phyloP scores from a whole-genome alignment of 73 alveolate species.

The Strombidium stylifer region DNA sequence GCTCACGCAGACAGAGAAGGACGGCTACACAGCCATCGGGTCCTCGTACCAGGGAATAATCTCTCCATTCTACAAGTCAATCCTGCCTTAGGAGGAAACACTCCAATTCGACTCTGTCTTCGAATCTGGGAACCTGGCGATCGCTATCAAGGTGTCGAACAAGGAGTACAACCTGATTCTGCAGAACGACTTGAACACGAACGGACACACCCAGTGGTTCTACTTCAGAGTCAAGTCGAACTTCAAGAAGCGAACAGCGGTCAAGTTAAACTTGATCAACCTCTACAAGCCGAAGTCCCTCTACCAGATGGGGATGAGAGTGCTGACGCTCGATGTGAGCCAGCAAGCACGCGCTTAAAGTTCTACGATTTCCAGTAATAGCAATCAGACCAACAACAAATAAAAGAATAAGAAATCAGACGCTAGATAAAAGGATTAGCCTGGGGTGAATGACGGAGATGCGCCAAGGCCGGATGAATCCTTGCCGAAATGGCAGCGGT shows the following conservation, averaged over 20 bases:
- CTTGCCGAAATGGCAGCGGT: constrained; percentile 7
- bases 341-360: too few relatives aligned
- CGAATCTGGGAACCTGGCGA: constrained; percentile 66
- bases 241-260: constrained; percentile 7
- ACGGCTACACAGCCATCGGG: too few relatives aligned
- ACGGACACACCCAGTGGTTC: constrained; percentile 80
- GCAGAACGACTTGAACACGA: constrained; percentile 59
- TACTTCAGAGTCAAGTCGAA: constrained; percentile 66
- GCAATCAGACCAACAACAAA: too few relatives aligned
- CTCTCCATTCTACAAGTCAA: too few relatives aligned
- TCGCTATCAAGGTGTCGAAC: constrained; percentile 48
- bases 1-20: too few relatives aligned
- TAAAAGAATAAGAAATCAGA: too few relatives aligned
- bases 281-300: constrained; percentile 25
- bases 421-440: too few relatives aligned
- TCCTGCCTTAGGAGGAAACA: too few relatives aligned
- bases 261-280: constrained; percentile 42
- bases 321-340: background rate
- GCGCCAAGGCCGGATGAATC: too few relatives aligned
- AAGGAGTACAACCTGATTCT: constrained; percentile 59
- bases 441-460: too few relatives aligned
- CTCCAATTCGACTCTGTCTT: constrained; percentile 34
- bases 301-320: constrained; percentile 48
- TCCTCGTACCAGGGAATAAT: too few relatives aligned
- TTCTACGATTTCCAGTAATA: too few relatives aligned